phyloP scores from a whole-genome alignment of 305 asterid genomes.

The Rubia balearica region DNA sequence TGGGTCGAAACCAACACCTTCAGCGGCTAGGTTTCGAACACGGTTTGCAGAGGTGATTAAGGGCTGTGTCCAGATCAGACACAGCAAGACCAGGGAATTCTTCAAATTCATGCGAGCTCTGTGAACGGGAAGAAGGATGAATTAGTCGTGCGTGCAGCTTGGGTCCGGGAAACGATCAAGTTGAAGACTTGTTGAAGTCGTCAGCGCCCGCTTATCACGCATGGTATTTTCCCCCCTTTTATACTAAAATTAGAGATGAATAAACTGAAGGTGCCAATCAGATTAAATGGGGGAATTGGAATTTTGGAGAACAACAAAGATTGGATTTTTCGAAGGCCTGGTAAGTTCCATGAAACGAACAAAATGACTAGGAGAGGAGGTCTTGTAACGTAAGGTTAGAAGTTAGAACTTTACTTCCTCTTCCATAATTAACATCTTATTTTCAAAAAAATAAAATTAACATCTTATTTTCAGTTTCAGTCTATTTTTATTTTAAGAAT shows the following conservation, averaged over 20 bases:
- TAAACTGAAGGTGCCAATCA: conserved; percentile 3
- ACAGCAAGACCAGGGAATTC: conserved; percentile 22
- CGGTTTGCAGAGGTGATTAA: conserved; percentile 25
- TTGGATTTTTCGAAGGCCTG: background rate
- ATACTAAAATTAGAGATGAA: background rate
- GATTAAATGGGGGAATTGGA: background rate
- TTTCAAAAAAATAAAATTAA: too few species aligned
- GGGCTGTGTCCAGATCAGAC: conserved; percentile 19
- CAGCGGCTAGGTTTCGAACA: conserved; percentile 18
- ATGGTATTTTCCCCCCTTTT: background rate
- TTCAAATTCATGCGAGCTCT: conserved; percentile 21
- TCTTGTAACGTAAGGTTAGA: background rate
- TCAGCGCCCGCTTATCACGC: conserved; percentile 5
- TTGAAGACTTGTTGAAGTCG: conserved; percentile 9
- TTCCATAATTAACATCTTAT: too few species aligned
- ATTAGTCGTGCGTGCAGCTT: background rate
- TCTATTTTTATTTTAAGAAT: too few species aligned
- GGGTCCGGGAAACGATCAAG: conserved; percentile 4
- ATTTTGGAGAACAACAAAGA: background rate
- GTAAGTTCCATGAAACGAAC: background rate
- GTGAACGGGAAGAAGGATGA: background rate
- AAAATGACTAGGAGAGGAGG: conserved; percentile 6
- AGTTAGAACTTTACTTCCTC: background rate
- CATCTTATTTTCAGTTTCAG: too few species aligned
- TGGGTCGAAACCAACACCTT: conserved; percentile 7